Conservation (phyloP, 2,329 filamentous ascomycete species). For the Aspergillus fumigatus region DNA sequence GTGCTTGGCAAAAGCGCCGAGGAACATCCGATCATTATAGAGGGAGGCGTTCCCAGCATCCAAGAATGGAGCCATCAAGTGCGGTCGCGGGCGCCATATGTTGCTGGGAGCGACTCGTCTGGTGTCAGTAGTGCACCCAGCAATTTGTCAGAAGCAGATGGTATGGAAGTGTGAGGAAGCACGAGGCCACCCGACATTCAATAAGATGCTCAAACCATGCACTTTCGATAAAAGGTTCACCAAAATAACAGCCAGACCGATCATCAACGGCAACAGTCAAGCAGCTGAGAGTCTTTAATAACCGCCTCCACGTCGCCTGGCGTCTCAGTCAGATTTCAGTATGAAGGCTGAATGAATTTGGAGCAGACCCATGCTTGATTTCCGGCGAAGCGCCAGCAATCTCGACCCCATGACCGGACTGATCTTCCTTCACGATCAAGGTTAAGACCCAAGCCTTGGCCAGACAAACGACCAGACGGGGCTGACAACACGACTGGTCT, state of each 20-base stretch:
- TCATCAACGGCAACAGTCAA: not conserved
- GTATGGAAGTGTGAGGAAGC: constrained; percentile 31
- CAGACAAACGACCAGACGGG: not conserved
- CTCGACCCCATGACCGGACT: not conserved
- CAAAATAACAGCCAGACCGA: not conserved
- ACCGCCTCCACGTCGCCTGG: not conserved
- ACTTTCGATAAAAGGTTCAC: not conserved
- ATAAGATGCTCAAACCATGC: not conserved
- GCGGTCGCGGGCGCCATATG: constrained; percentile 26
- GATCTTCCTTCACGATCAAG: not conserved
- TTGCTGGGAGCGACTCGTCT: constrained; percentile 31
- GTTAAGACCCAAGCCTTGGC: not conserved
- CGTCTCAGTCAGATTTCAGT: not conserved
- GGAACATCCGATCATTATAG: constrained; percentile 67
- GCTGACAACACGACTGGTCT: not conserved
- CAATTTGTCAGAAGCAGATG: constrained; percentile 35
- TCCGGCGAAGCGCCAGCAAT: not conserved
- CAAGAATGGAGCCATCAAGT: constrained; percentile 56
- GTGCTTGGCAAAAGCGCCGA: constrained; percentile 72
- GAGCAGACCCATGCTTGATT: not conserved
- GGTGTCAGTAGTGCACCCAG: constrained; percentile 38
- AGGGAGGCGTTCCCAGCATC: constrained; percentile 69
- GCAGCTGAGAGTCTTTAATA: not conserved
- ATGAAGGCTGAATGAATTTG: not conserved
- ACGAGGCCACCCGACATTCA: not conserved